A percentile compares a stretch with the other conserved stretches of the same genome.
phyloP scores from a whole-genome alignment of 75 land plant species.

The Picea glauca region DNA sequence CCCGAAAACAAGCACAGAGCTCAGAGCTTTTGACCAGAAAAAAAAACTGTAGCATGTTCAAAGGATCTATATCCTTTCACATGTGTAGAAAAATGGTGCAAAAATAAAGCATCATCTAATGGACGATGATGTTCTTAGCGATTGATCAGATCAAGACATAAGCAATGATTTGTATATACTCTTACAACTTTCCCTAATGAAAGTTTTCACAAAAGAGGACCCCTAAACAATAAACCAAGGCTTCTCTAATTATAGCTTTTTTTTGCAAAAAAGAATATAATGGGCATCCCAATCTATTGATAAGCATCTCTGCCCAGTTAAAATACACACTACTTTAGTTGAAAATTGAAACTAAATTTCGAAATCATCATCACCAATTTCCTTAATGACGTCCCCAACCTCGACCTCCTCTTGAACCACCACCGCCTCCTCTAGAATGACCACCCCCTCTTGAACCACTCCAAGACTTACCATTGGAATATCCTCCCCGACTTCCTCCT shows the following conservation, averaged over 20 bases:
- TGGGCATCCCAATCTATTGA: not conserved
- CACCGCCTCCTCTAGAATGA: not conserved
- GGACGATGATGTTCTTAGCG: not conserved
- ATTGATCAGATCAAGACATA: not conserved
- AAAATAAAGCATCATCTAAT: not conserved
- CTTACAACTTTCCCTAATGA: no score
- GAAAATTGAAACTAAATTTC: not conserved
- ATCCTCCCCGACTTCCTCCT: constrained; percentile 17
- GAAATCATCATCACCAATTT: not conserved
- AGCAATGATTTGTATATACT: not conserved
- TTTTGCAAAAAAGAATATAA: not conserved
- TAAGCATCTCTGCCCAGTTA: not conserved
- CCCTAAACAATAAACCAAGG: no score
- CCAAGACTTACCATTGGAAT: constrained; percentile 16
- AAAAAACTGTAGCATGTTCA: not conserved
- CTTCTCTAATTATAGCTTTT: no score
- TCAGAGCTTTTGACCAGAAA: not conserved
- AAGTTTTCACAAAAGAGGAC: no score
- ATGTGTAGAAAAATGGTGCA: not conserved
- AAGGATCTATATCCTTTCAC: not conserved
- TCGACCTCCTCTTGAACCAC: constrained; percentile 1
- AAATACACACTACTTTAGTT: not conserved
- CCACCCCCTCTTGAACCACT: constrained; percentile 14
- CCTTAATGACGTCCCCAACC: not conserved
- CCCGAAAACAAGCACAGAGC: not conserved